Conservation (phyloP, 2,329 filamentous ascomycete genomes). For the Claviceps arundinis region DNA sequence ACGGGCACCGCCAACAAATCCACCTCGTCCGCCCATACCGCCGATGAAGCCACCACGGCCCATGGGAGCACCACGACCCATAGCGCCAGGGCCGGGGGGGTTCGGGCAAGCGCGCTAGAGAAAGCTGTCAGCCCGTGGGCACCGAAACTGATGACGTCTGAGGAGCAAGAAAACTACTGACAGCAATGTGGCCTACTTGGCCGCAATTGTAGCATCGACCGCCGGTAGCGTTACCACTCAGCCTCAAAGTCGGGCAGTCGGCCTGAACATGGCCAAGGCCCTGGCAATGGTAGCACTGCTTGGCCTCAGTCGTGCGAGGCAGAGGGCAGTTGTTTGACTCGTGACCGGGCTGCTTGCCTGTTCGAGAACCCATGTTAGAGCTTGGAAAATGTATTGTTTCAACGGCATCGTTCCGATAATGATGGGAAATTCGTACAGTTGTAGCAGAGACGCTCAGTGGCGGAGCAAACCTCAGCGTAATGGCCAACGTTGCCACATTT, state of each 20-base stretch:
- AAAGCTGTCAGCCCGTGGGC: slow-evolving; percentile 7
- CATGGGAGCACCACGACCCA: slow-evolving; percentile 54
- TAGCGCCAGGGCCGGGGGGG: slow-evolving; percentile 45
- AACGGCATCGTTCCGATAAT: neutral
- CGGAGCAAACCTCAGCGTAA: slow-evolving; percentile 85
- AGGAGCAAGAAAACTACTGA: slow-evolving; percentile 26
- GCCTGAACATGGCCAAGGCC: slow-evolving; percentile 96
- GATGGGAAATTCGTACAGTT: slow-evolving; percentile 57
- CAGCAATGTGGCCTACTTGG: slow-evolving; percentile 81
- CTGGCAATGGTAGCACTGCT: slow-evolving; percentile 99
- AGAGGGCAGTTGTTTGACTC: slow-evolving; percentile 97
- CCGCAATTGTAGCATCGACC: slow-evolving; percentile 96
- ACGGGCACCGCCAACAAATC: slow-evolving; percentile 56
- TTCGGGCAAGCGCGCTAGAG: slow-evolving; percentile 67
- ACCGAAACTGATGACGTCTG: too few relatives aligned
- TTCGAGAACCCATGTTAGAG: neutral
- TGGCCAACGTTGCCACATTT: slow-evolving; percentile 75
- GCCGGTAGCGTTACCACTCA: slow-evolving; percentile 69
- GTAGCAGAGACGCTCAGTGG: slow-evolving; percentile 96
- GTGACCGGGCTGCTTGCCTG: slow-evolving; percentile 81
- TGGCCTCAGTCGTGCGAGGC: slow-evolving; percentile 92
- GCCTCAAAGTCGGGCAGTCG: slow-evolving; percentile 89
- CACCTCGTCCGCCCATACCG: slow-evolving; percentile 56
- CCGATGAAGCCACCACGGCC: slow-evolving; percentile 56
- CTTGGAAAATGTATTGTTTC: neutral